Evolutionary conservation across 371 early-diverging fungal genomes (phyloP).

Genomic region (Coemansia sp.): DNA sequence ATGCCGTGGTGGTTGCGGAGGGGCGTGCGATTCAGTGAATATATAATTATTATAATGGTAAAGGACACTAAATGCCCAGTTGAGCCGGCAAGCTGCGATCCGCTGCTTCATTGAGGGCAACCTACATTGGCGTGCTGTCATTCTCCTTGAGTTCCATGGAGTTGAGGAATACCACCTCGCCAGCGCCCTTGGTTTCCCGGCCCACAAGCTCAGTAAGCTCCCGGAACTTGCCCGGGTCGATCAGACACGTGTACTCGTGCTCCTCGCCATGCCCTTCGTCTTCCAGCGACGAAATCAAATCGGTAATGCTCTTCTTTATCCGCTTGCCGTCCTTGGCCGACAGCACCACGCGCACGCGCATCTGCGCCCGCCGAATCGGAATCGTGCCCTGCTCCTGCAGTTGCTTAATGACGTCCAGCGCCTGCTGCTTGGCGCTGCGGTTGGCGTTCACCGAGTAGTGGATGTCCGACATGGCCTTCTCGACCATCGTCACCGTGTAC

Average conservation of each 20-base stretch:
- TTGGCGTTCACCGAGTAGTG: conserved; percentile 89
- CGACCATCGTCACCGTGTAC: conserved; percentile 95
- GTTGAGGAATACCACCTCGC: conserved; percentile 82
- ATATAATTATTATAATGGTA: no score
- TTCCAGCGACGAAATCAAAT: conserved; percentile 73
- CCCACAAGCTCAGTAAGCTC: conserved; percentile 72
- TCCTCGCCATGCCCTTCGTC: conserved; percentile 82
- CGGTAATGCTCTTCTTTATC: conserved; percentile 73
- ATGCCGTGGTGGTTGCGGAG: no score
- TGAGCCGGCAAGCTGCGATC: neutral
- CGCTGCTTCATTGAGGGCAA: neutral
- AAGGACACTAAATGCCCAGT: neutral
- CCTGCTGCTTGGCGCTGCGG: conserved; percentile 78
- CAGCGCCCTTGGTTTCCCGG: conserved; percentile 84
- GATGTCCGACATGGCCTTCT: conserved; percentile 92
- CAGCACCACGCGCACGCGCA: conserved; percentile 79
- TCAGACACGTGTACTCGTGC: conserved; percentile 78
- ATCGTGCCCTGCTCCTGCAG: conserved; percentile 83
- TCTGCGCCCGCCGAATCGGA: conserved; percentile 92
- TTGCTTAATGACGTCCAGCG: conserved; percentile 89
- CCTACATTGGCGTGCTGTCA: conserved; percentile 64
- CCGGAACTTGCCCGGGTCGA: conserved; percentile 94
- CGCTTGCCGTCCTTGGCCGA: conserved; percentile 85
- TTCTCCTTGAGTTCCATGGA: conserved; percentile 80
- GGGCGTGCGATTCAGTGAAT: no score